phyloP scores from a whole-genome alignment of 192 early-diverging fungal genomes.

The Podila horticola region DNA sequence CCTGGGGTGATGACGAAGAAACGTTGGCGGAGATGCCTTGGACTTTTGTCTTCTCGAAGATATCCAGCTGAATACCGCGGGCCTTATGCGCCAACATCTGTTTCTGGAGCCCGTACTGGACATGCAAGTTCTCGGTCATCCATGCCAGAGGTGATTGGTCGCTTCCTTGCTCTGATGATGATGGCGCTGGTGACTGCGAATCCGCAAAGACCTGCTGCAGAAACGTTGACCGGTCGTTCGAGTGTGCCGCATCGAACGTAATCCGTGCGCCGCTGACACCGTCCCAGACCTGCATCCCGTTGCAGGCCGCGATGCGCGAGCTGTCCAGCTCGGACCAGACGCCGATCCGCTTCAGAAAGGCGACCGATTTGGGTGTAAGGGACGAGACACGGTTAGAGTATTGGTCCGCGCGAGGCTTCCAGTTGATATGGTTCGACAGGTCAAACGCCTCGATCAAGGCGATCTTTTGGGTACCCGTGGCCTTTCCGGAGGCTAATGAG shows the following conservation, averaged over 20 bases:
- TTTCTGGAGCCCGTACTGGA: conserved; percentile 76
- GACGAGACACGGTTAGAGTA: conserved; percentile 89
- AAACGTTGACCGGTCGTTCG: conserved; percentile 17
- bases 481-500: conserved; percentile 41
- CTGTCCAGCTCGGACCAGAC: conserved; percentile 72
- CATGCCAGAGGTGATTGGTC: conserved; percentile 69
- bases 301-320: conserved; percentile 70
- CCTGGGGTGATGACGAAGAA: not conserved
- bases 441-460: conserved; percentile 86
- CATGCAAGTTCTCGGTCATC: conserved; percentile 89
- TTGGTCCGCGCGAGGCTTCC: conserved; percentile 59
- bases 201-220: conserved; percentile 36
- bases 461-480: conserved; percentile 61
- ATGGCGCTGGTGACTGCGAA: not conserved
- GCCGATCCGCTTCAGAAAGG: conserved; percentile 72
- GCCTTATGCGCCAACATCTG: conserved; percentile 50
- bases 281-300: conserved; percentile 86
- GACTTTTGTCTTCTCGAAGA: conserved; percentile 79
- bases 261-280: conserved; percentile 71
- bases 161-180: conserved; percentile 11
- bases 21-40: conserved; percentile 56
- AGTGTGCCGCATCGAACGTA: conserved; percentile 66
- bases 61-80: conserved; percentile 58
- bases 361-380: conserved; percentile 75
- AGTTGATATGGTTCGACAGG: conserved; percentile 62